phyloP scores from a whole-genome alignment of 1,139 yeast genomes.

The Geotrichum klebahnii region DNA sequence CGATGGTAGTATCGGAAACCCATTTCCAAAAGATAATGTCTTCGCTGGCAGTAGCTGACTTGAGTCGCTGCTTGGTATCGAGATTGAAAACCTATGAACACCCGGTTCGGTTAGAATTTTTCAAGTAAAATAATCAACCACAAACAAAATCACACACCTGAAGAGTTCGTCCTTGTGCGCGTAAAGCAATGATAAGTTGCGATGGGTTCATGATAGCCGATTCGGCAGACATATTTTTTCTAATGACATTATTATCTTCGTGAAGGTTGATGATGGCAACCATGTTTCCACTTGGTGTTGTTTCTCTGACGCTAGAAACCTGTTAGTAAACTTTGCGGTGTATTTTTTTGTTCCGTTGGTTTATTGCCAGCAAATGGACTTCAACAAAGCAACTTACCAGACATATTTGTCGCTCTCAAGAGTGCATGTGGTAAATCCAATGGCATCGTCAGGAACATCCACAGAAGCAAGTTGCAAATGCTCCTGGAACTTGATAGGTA shows the following conservation, averaged over 20 bases:
- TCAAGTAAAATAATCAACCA: too few relatives aligned
- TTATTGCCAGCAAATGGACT: too few relatives aligned
- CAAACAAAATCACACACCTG: too few relatives aligned
- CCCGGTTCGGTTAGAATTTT: neutral
- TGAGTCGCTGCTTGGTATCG: slow-evolving; percentile 80
- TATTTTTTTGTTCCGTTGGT: too few relatives aligned
- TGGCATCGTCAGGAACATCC: slow-evolving; percentile 77
- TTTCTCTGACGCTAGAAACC: slow-evolving; percentile 70
- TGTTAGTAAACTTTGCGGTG: too few relatives aligned
- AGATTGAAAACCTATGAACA: slow-evolving; percentile 63
- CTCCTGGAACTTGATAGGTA: slow-evolving; percentile 96
- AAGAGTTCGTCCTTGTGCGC: slow-evolving; percentile 94
- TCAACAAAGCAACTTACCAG: slow-evolving; percentile 42
- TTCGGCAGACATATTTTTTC: slow-evolving; percentile 96
- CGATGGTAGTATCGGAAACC: slow-evolving; percentile 70
- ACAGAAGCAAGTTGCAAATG: slow-evolving; percentile 78
- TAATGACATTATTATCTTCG: slow-evolving; percentile 66
- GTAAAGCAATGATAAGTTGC: slow-evolving; percentile 80
- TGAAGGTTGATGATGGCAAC: slow-evolving; percentile 88
- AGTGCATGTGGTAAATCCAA: slow-evolving; percentile 91
- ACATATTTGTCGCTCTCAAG: slow-evolving; percentile 89
- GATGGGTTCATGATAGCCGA: slow-evolving; percentile 94
- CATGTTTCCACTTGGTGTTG: slow-evolving; percentile 63
- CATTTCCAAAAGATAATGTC: slow-evolving; percentile 96
- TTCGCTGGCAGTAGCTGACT: slow-evolving; percentile 79